Conservation (phyloP, 257 asterid species). For the Thymus quinquecostatus region DNA sequence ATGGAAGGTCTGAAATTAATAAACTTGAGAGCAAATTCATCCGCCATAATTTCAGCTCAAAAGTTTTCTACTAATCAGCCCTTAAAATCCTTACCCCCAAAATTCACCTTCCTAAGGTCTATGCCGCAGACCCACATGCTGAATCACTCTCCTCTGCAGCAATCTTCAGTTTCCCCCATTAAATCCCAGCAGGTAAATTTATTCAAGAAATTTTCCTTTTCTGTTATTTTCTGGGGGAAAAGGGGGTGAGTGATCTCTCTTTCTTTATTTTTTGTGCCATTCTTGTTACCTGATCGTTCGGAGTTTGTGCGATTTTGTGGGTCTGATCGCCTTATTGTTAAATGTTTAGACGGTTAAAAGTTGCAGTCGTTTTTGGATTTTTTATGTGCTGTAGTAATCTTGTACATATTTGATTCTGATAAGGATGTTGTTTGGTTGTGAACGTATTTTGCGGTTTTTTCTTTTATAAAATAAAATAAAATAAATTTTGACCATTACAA, state of each 20-base stretch:
- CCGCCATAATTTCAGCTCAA: constrained; percentile 28
- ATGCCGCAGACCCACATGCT: constrained; percentile 33
- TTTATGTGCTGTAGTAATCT: neutral
- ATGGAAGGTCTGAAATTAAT: constrained; percentile 38
- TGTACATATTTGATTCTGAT: neutral
- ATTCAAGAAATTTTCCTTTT: neutral
- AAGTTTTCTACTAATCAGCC: constrained; percentile 36
- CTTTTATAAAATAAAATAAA: no score
- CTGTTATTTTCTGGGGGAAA: neutral
- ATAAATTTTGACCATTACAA: no score
- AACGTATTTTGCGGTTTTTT: neutral
- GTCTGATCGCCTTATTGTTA: neutral
- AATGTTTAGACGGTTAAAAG: constrained; percentile 1
- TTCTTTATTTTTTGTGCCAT: neutral
- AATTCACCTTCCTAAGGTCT: constrained; percentile 39
- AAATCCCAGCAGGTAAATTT: constrained; percentile 67
- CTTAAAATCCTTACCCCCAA: constrained; percentile 32
- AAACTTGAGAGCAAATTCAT: constrained; percentile 29
- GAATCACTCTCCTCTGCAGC: constrained; percentile 28
- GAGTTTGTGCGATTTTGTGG: constrained; percentile 12
- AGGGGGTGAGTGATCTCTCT: neutral
- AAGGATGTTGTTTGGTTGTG: constrained; percentile 4
- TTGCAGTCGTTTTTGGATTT: constrained; percentile 16
- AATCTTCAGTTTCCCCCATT: constrained; percentile 35
- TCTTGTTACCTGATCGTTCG: neutral